Percentiles rank a stretch among this genome's conserved stretches.
Evolutionary conservation across 768 basidiomycete species (phyloP).

Genomic region (Lactarius psammicola): DNA sequence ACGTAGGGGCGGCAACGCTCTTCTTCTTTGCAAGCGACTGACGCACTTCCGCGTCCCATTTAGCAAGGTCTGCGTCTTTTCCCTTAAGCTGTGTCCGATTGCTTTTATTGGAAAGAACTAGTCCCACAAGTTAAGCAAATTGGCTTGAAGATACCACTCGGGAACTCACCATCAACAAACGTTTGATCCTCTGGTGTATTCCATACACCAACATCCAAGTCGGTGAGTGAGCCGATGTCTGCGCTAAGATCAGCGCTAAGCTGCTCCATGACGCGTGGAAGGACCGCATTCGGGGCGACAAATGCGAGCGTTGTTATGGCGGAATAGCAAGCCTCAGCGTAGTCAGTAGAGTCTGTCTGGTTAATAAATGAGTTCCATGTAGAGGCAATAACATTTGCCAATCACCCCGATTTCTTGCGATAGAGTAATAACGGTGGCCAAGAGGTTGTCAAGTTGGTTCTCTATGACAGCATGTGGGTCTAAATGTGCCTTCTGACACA

Average conservation of each 20-base stretch:
- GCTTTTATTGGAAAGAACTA: slow-evolving; percentile 63
- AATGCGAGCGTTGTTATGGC: slow-evolving; percentile 78
- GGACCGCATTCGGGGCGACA: slow-evolving; percentile 64
- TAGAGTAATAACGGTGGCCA: slow-evolving; percentile 33
- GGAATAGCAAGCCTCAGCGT: slow-evolving; percentile 62
- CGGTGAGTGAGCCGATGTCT: slow-evolving; percentile 57
- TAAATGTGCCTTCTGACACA: slow-evolving; percentile 63
- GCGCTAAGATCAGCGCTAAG: slow-evolving; percentile 65
- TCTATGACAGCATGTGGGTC: slow-evolving; percentile 67
- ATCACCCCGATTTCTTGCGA: slow-evolving; percentile 16
- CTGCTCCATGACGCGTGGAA: slow-evolving; percentile 71
- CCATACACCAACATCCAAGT: slow-evolving; percentile 82
- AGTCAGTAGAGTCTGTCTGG: slow-evolving; percentile 13
- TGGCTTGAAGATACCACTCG: not conserved
- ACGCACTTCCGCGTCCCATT: slow-evolving; percentile 95
- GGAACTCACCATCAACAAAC: slow-evolving; percentile 67
- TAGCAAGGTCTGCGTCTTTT: slow-evolving; percentile 84
- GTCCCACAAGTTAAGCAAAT: not conserved
- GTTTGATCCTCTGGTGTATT: slow-evolving; percentile 76
- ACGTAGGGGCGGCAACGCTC: slow-evolving; percentile 43
- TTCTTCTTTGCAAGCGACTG: slow-evolving; percentile 83
- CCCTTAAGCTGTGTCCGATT: slow-evolving; percentile 62
- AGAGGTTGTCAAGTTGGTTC: slow-evolving; percentile 47
- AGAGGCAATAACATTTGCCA: slow-evolving; percentile 36
- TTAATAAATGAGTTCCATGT: slow-evolving; percentile 4